Base-by-base conservation (phyloP, 768 basidiomycete genomes). In the Tulasnella sp. region DNA sequence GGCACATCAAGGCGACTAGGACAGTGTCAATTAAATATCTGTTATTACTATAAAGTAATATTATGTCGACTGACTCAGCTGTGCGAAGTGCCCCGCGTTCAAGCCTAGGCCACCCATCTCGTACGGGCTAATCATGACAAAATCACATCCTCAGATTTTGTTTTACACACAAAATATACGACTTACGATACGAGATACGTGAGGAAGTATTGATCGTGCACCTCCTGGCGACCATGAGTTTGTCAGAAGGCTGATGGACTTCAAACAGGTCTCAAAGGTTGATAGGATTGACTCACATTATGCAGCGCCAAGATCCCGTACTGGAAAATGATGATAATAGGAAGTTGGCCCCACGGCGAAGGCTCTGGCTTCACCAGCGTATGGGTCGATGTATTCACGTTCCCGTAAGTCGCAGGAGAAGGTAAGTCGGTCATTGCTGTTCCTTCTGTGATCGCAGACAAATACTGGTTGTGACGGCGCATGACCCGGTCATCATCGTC, bases 301-400 rank as follows among this genome's bases (percentile, higher is more conserved):
- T 96, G 93, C 53, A 97, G 71, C 3, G 93, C 93, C 64, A 97
- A 75, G 63, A 92, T 73, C 19, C 88, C 88, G 70, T 96, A 96
- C 72, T 96, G 94, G 17, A 88, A 67, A 65, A 98, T 96, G 66
- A 97, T 82, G 64, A 86, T 68, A 32, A 90, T 67, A 4, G 95
- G 95, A 27, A 98, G 74, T 67, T 86, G 83, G 21, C 83, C 84
- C 63, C 80, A 72, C 63, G 88, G 69, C 11, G 86, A 84, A 1
- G 82, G 82, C 19, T 65, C 61, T 38, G 34, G 5, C 24, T 13
- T 47, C 8, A 41, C 23, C 29, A 47, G 47, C 4, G n/a, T 50
- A 29, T 17, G 50, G 50, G 23, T 15, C 10, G 24, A 30, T 3
- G 30, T 26, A 59, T 26, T 30, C 29, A 19, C 19, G n/a, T 7